Base-by-base conservation (phyloP, 352 stramenopile species). In the Phytophthora sp. region DNA sequence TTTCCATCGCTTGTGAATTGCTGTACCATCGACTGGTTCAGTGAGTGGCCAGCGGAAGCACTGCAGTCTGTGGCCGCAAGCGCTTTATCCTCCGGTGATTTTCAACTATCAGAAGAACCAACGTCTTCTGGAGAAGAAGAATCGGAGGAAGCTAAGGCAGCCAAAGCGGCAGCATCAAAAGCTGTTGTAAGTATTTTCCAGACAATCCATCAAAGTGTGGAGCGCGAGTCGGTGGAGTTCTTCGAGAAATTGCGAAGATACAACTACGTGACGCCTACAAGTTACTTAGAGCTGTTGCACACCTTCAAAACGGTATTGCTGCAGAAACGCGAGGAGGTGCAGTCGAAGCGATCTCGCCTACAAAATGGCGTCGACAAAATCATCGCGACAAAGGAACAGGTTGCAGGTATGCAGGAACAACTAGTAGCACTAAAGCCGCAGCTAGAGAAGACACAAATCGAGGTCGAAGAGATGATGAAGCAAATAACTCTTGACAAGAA, bases 191-290 rank as follows among this genome's bases (percentile, higher is more conserved):
- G 81, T 18, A 81, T 89, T 21, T 91, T 93, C 42, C 80, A 94
- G 51, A 91, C 86, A 1, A 93, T 98, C 20, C 94, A 98, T 50
- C 88, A 97, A 49, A 97, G 82, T 32, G 93, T 98, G 4, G 92
- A 97, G 54, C 74, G 75, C 3, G 79, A 77, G 28, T 96, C 84
- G 0, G 64, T 74, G 2, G 74, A 94, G 43, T 98, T 97, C 59
- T 95, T 94, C 27, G 76, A 94, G 17, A 79, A 95, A 48, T 65
- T 98, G 20, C 76, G 88, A 2, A 68, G 94, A 18, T 94, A 97
- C 70, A 97, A 98, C 70, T 98, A 98, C 72, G 94, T 98, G 20
- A 98, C 94, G 7, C 94, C 94, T 4, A 98, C 94, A 6, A 97
- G 87, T 39, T 98, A 98, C 51, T 62, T 98, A 6, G 93, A 98